A percentile compares a stretch with the other conserved stretches of the same genome.
These are phyloP conservation scores for Citrus trifoliata DNA, from an alignment of 345 rosid species.

Conservation along the genomic window DNA sequence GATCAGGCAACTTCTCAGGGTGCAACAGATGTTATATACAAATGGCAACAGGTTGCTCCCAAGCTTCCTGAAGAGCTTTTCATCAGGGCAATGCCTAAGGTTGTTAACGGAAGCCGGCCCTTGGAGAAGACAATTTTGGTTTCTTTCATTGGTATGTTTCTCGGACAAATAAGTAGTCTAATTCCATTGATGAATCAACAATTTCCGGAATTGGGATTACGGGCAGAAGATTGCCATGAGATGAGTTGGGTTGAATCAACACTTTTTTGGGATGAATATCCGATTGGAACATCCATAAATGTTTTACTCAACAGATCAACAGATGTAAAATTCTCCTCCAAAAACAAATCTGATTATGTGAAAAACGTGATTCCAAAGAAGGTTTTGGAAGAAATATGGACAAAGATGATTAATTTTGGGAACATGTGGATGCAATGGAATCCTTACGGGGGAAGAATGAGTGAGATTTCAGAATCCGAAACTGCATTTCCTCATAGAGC, in stretches of 20 bases:
- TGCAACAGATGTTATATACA: constrained; percentile 27
- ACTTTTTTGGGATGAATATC: constrained; percentile 25
- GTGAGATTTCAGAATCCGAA: no score
- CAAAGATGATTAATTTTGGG: no score
- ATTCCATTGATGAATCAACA: constrained; percentile 24
- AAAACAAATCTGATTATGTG: constrained; percentile 58
- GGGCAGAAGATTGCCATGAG: constrained; percentile 28
- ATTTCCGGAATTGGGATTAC: constrained; percentile 44
- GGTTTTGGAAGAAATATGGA: no score
- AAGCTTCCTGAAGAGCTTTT: constrained; percentile 34
- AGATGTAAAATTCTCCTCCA: constrained; percentile 48
- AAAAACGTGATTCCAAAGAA: no score
- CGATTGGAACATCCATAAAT: constrained; percentile 29
- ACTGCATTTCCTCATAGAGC: no score
- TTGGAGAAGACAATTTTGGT: constrained; percentile 20
- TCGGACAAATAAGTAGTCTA: constrained; percentile 31
- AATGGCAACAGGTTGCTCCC: constrained; percentile 40
- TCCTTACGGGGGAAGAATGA: no score
- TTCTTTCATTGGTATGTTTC: constrained; percentile 36
- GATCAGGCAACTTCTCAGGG: constrained; percentile 12
- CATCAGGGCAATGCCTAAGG: constrained; percentile 27
- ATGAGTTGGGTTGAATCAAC: constrained; percentile 45
- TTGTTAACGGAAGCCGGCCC: not conserved
- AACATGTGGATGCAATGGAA: no score
- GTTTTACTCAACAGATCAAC: constrained; percentile 25